Percentiles rank a stretch among this genome's conserved stretches.
Evolutionary conservation across 2,329 filamentous ascomycete species (phyloP).

Genomic region (Diplodia seriata): DNA sequence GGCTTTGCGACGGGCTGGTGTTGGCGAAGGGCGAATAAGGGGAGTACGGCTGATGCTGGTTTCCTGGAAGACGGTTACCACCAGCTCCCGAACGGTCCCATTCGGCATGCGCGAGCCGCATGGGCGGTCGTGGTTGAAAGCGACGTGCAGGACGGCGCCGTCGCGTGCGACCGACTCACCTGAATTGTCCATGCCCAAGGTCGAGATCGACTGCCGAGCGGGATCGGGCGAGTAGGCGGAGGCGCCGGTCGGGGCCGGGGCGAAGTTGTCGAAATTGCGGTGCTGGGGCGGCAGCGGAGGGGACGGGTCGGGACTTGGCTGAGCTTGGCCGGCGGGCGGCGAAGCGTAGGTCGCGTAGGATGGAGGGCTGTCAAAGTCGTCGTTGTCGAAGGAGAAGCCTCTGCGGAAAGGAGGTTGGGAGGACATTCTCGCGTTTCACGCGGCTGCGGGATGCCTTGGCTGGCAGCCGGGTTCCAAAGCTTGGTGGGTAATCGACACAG

Average conservation of each 20-base stretch:
- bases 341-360: conserved; percentile 14
- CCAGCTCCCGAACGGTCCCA: conserved; percentile 14
- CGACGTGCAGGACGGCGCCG: conserved; percentile 63
- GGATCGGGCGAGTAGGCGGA: background rate
- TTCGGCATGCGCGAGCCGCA: conserved; percentile 65
- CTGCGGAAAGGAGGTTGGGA: conserved; percentile 28
- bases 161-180: conserved; percentile 65
- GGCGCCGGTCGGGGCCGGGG: conserved; percentile 10
- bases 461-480: conserved; percentile 28
- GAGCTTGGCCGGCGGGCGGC: background rate
- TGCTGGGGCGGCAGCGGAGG: conserved; percentile 26
- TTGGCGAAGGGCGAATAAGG: conserved; percentile 24
- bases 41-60: conserved; percentile 15
- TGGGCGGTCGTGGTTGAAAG: conserved; percentile 67
- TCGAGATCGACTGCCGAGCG: conserved; percentile 47
- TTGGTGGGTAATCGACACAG: conserved; percentile 18
- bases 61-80: conserved; percentile 24
- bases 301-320: background rate
- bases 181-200: conserved; percentile 70
- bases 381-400: conserved; percentile 28
- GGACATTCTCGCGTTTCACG: conserved; percentile 31
- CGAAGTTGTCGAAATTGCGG: conserved; percentile 6
- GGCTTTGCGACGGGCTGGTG: conserved; percentile 35
- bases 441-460: conserved; percentile 31
- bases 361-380: conserved; percentile 17